phyloP scores from a whole-genome alignment of 1,139 yeast species.

The Saccharomyces hybrid region DNA sequence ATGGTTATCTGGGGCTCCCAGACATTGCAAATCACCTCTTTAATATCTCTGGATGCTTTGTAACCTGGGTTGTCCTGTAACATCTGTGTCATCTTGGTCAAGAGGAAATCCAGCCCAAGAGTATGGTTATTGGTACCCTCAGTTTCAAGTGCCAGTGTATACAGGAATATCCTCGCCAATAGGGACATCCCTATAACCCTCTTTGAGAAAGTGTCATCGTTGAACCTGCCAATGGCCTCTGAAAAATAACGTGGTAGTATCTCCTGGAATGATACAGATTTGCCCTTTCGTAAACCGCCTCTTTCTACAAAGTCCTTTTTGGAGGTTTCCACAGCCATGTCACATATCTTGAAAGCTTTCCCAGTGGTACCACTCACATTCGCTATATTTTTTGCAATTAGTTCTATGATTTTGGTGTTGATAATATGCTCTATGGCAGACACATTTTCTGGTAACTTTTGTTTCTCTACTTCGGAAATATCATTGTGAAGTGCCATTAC shows the following conservation, averaged over 20 bases:
- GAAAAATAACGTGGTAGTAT: not conserved
- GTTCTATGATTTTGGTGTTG: constrained; percentile 64
- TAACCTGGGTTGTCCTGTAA: not conserved
- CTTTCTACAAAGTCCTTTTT: constrained; percentile 39
- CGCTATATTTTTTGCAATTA: constrained; percentile 81
- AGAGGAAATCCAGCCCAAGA: not conserved
- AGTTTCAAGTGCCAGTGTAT: not conserved
- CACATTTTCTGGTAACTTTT: constrained; percentile 82
- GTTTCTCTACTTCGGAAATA: constrained; percentile 43
- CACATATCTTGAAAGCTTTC: constrained; percentile 74
- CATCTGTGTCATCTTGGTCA: not conserved
- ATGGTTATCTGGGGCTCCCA: not conserved
- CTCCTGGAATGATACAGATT: not conserved
- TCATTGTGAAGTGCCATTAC: not conserved
- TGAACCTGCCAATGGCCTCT: not conserved
- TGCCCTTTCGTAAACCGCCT: not conserved
- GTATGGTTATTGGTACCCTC: not conserved
- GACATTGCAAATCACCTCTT: constrained; percentile 67
- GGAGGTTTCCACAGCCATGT: constrained; percentile 80
- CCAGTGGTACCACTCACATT: constrained; percentile 90
- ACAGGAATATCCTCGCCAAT: not conserved
- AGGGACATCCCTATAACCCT: not conserved
- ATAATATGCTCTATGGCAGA: constrained; percentile 62
- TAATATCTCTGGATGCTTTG: constrained; percentile 17
- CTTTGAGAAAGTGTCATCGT: not conserved